Evolutionary conservation across 1,284 basidiomycete species (phyloP), one percentile per base, ranked within the genome.

Genomic region (Cystobasidiaceae sp.): DNA sequence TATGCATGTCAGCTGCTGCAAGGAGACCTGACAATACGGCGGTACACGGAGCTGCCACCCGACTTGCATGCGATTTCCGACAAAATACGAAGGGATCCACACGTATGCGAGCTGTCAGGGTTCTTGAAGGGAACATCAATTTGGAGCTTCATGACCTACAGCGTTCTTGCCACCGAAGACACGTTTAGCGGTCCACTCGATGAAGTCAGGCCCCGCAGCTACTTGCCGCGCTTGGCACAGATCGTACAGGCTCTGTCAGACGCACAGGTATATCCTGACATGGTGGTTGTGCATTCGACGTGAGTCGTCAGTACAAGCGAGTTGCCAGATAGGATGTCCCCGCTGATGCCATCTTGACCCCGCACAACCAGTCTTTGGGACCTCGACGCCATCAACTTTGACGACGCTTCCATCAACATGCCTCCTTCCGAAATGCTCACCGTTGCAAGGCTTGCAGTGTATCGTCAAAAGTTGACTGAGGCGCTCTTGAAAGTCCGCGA

Each of bases 101-200:
- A 62, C 19, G 46, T 50, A 15, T 62, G 60, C 27, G 23, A 43
- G 28, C 37, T 62, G 13, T 50, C 60, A 15, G 19, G 9, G 1
- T 52, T 62, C 34, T 15, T 54, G 21, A 37, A 50, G 41, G 49
- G 49, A 1, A 44, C 60, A n/a, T 2, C 28, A 11, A 51, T 62
- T 2, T 62, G 60, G 60, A 39, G 34, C 2, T 62, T 62, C 37
- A 62, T 62, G 60, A 62, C 39, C 25, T 62, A 62, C 37, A 37
- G 48, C 27, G 39, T 49, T 19, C 28, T 52, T 4, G 46, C 60
- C 6, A 54, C 48, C n/a, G 60, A 62, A 54, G 49, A 62, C 25
- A 62, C 60, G 15, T 62, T 62, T 19, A 32, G 19, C 11, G 34
- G 34, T 5, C 33, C 34, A 15, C 19, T 62, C 9, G 49, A 30